Evolutionary conservation across 2,329 filamentous ascomycete species (phyloP).

Genomic region (Ophiostoma pallidulum): DNA sequence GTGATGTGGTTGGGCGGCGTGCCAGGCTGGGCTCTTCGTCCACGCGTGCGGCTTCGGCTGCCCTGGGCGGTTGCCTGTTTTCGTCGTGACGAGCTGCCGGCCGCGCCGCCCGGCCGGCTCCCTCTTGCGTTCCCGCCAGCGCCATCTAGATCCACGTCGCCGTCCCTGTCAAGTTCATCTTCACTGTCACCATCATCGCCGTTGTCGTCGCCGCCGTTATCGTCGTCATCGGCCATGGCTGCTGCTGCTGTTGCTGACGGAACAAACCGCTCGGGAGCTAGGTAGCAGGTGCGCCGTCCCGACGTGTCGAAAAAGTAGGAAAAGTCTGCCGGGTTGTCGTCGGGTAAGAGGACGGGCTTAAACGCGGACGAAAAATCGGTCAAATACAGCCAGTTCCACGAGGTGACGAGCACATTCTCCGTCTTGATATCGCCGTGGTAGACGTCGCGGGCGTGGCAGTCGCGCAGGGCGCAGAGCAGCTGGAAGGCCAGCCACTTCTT

Average conservation of each 20-base stretch:
- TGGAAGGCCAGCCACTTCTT: constrained; percentile 99
- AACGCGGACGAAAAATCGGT: constrained; percentile 96
- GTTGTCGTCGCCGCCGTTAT: constrained; percentile 39
- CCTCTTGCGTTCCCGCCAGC: too few species aligned
- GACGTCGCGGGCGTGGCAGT: constrained; percentile 80
- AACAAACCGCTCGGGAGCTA: constrained; percentile 88
- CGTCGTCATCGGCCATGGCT: not conserved
- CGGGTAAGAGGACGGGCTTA: constrained; percentile 86
- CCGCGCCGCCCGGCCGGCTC: not conserved
- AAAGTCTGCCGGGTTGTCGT: constrained; percentile 95
- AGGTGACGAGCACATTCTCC: constrained; percentile 92
- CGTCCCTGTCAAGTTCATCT: too few species aligned
- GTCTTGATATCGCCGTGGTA: constrained; percentile 99
- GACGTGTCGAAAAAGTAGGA: constrained; percentile 97
- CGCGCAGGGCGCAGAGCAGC: constrained; percentile 80
- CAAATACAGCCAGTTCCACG: constrained; percentile 98
- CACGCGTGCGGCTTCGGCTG: not conserved
- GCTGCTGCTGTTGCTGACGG: constrained; percentile 50
- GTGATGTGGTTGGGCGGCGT: constrained; percentile 31
- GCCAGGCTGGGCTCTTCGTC: not conserved
- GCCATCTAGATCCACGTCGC: too few species aligned
- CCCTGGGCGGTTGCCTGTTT: not conserved
- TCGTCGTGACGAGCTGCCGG: not conserved
- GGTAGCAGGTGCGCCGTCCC: constrained; percentile 82
- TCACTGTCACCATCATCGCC: constrained; percentile 35